phyloP scores from a whole-genome alignment of 2,329 filamentous ascomycete genomes.

The Calonectria leucothoes region DNA sequence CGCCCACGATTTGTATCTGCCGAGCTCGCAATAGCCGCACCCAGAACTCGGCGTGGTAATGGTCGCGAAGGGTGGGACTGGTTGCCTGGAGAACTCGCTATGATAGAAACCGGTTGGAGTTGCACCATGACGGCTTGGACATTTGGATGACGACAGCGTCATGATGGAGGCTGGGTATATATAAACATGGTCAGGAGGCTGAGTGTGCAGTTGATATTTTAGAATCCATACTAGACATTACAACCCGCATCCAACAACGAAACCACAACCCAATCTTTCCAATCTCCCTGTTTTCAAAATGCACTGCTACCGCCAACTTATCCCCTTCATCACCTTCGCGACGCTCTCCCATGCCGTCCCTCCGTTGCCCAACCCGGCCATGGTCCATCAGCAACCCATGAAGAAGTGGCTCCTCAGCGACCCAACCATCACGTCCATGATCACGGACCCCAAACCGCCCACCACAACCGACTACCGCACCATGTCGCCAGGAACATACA shows the following conservation, averaged over 20 bases:
- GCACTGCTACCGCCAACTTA: background rate
- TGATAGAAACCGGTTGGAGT: background rate
- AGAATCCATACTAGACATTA: background rate
- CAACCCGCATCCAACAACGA: background rate
- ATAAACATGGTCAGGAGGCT: background rate
- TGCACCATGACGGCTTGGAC: background rate
- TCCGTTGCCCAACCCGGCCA: background rate
- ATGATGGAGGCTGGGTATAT: background rate
- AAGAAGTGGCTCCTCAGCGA: background rate
- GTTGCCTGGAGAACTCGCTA: background rate
- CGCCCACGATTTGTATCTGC: background rate
- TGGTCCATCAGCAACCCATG: background rate
- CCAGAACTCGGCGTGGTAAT: constrained; percentile 6
- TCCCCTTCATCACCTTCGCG: background rate
- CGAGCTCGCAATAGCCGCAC: constrained; percentile 5
- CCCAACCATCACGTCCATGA: background rate
- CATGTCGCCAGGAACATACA: constrained; percentile 41
- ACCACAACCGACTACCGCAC: constrained; percentile 38
- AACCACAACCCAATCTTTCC: background rate
- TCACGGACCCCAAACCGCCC: background rate
- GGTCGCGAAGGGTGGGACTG: constrained; percentile 17
- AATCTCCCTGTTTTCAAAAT: background rate
- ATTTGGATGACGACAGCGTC: background rate
- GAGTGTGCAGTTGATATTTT: background rate
- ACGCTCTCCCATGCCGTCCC: background rate